Evolutionary conservation across 441 rosid species (phyloP).

Genomic region (Manihot esculenta): DNA sequence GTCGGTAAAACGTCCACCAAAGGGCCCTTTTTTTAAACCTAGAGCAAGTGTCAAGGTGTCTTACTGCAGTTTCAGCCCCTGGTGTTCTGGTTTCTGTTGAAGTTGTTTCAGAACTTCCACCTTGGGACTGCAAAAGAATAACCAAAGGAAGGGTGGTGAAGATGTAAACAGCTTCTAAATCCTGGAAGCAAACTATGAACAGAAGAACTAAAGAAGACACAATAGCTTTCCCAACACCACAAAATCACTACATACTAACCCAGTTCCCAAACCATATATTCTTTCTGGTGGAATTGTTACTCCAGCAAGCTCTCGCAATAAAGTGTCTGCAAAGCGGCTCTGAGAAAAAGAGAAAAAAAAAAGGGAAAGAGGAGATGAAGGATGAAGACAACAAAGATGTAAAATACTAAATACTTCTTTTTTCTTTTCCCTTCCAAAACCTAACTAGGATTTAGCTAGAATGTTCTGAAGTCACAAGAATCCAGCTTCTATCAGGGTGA

Average conservation of each 20-base stretch:
- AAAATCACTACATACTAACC: slow-evolving; percentile 49
- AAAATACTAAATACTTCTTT: neutral
- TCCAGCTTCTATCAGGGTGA: slow-evolving; percentile 1
- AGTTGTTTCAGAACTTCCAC: slow-evolving; percentile 84
- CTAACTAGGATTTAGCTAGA: neutral
- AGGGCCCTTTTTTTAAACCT: neutral
- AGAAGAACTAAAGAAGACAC: neutral
- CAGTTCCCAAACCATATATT: slow-evolving; percentile 80
- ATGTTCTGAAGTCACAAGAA: neutral
- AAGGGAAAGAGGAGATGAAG: neutral
- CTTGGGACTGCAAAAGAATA: slow-evolving; percentile 61
- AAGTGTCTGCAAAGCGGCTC: slow-evolving; percentile 85
- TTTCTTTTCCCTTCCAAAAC: neutral
- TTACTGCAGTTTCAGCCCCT: slow-evolving; percentile 72
- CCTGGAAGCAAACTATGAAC: slow-evolving; percentile 4
- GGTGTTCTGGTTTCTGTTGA: slow-evolving; percentile 76
- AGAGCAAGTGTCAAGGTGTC: slow-evolving; percentile 17
- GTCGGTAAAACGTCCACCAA: neutral
- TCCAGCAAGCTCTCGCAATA: slow-evolving; percentile 69
- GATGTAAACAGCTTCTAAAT: neutral
- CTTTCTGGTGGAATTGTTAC: slow-evolving; percentile 73
- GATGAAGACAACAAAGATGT: neutral
- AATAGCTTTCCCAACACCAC: neutral
- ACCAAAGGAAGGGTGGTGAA: slow-evolving; percentile 2
- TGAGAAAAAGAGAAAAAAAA: slow-evolving; percentile 22